Conservation (phyloP, 2,329 filamentous ascomycete genomes). For the Cryoendolithus antarcticus region DNA sequence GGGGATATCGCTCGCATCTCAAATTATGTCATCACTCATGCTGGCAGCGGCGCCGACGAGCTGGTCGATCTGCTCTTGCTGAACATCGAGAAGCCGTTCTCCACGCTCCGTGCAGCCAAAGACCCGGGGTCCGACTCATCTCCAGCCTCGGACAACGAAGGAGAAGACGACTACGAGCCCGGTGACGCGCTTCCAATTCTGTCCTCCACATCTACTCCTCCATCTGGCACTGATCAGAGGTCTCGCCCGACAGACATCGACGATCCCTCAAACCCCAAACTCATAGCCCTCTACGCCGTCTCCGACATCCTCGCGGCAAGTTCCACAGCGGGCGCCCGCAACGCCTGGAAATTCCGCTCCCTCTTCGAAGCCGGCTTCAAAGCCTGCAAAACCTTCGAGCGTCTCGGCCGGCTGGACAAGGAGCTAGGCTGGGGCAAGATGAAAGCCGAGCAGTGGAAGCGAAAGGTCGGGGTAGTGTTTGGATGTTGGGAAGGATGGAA, state of each 20-base stretch:
- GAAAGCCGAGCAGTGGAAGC: constrained; percentile 73
- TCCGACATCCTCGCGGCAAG: constrained; percentile 72
- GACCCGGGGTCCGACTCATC: constrained; percentile 23
- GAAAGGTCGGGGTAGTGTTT: constrained; percentile 57
- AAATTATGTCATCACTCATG: constrained; percentile 78
- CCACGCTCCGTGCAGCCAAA: constrained; percentile 55
- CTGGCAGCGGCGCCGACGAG: constrained; percentile 73
- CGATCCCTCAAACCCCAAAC: constrained; percentile 60
- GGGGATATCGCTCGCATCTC: constrained; percentile 80
- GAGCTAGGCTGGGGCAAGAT: constrained; percentile 67
- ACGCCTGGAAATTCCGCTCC: constrained; percentile 76
- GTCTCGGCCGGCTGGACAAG: constrained; percentile 60
- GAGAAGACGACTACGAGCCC: constrained; percentile 28
- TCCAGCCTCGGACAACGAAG: constrained; percentile 16
- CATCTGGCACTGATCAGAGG: constrained; percentile 21
- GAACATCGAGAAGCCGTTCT: constrained; percentile 68
- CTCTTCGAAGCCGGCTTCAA: constrained; percentile 65
- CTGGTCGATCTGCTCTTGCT: constrained; percentile 78
- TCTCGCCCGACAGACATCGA: constrained; percentile 26
- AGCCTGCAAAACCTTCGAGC: constrained; percentile 57
- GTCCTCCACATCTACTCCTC: not conserved
- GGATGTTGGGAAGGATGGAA: constrained; percentile 55
- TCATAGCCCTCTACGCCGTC: constrained; percentile 71
- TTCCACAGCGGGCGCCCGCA: constrained; percentile 60
- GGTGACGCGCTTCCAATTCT: constrained; percentile 16